phyloP scores from a whole-genome alignment of 768 basidiomycete genomes.

The Lentinus brumalis region DNA sequence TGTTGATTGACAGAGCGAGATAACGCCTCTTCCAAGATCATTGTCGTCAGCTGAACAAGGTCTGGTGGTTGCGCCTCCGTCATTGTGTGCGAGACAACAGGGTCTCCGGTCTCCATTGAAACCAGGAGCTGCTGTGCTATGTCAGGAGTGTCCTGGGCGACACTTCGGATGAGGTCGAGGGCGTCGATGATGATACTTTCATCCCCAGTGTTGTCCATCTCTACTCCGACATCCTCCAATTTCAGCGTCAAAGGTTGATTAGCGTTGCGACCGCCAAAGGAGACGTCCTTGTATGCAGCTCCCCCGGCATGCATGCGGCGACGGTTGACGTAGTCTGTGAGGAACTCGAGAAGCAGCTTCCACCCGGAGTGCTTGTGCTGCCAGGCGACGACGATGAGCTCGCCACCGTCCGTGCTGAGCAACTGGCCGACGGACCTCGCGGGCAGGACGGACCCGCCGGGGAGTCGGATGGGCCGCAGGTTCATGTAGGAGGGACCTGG shows the following conservation, averaged over 20 bases:
- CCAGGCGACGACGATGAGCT: conserved; percentile 77
- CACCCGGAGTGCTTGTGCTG: conserved; percentile 83
- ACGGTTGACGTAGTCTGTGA: conserved; percentile 73
- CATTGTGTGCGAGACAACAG: conserved; percentile 54
- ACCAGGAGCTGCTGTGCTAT: conserved; percentile 69
- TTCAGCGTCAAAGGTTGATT: conserved; percentile 36
- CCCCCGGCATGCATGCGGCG: conserved; percentile 46
- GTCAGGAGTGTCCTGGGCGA: conserved; percentile 69
- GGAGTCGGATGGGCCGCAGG: conserved; percentile 65
- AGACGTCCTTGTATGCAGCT: conserved; percentile 51
- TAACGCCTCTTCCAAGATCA: conserved; percentile 78
- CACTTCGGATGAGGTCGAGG: conserved; percentile 77
- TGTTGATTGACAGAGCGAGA: conserved; percentile 47
- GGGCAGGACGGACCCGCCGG: conserved; percentile 75
- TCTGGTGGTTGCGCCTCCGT: conserved; percentile 62
- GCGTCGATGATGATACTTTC: conserved; percentile 69
- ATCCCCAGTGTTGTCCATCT: conserved; percentile 61
- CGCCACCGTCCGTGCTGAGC: conserved; percentile 70
- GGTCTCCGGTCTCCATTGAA: conserved; percentile 59
- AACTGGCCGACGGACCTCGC: conserved; percentile 67
- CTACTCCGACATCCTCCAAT: conserved; percentile 73
- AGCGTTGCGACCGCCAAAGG: conserved; percentile 50
- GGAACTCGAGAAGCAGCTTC: conserved; percentile 80
- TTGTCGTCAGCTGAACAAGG: conserved; percentile 77
- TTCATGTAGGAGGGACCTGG: conserved; percentile 65